Evolutionary conservation across 495 filamentous ascomycete species (phyloP).

Genomic region (Penicillium odoratum): DNA sequence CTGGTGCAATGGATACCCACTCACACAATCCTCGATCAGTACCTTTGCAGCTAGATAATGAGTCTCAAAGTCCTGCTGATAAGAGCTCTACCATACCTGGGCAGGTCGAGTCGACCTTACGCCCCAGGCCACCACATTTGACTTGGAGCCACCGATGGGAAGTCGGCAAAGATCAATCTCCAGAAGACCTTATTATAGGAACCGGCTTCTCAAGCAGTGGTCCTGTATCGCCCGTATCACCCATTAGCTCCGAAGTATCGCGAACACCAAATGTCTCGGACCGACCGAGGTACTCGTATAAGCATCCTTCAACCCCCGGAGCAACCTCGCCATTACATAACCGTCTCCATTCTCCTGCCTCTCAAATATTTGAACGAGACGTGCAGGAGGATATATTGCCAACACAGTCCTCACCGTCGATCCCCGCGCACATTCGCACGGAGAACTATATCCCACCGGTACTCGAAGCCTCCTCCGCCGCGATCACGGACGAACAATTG

Average conservation of each 20-base stretch:
- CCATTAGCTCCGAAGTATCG: conserved; percentile 39
- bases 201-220: conserved; percentile 15
- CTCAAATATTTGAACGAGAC: conserved; percentile 91
- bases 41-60: conserved; percentile 3
- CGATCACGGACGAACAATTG: conserved; percentile 68
- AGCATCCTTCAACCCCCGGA: conserved; percentile 47
- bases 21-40: background rate
- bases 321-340: conserved; percentile 55
- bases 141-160: conserved; percentile 19
- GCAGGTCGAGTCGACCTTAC: conserved; percentile 9
- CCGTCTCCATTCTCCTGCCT: conserved; percentile 62
- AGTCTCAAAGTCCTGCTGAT: conserved; percentile 6
- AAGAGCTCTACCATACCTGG: conserved; percentile 10
- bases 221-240: conserved; percentile 24
- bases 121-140: conserved; percentile 23
- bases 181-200: conserved; percentile 7
- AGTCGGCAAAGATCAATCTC: conserved; percentile 12
- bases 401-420: conserved; percentile 61
- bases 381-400: conserved; percentile 74
- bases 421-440: conserved; percentile 84
- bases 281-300: conserved; percentile 37
- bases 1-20: conserved; percentile 7
- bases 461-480: conserved; percentile 82
- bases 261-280: conserved; percentile 23
- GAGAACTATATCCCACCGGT: conserved; percentile 92